Evolutionary conservation across 768 basidiomycete genomes (phyloP).

Genomic region (Dioszegia crocea): DNA sequence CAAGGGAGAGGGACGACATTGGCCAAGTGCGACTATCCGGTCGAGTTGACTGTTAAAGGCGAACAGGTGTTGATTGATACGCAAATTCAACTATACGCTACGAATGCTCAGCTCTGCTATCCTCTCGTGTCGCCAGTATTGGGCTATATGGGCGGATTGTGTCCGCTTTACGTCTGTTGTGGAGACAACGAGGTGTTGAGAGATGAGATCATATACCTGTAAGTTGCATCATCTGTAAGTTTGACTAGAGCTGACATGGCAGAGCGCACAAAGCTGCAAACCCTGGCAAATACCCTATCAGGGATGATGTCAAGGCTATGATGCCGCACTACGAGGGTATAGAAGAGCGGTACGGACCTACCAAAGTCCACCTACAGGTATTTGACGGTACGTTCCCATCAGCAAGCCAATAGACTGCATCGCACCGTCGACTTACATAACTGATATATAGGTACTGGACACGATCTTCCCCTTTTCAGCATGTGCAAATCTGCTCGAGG

Average conservation of each 20-base stretch:
- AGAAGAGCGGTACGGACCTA: constrained; percentile 53
- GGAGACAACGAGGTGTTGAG: constrained; percentile 87
- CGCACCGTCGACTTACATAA: background rate
- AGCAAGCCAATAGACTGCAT: background rate
- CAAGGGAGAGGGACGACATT: constrained; percentile 20
- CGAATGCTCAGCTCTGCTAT: constrained; percentile 61
- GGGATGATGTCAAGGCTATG: constrained; percentile 55
- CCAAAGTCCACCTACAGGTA: constrained; percentile 84
- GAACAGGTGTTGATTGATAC: constrained; percentile 51
- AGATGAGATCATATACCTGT: constrained; percentile 85
- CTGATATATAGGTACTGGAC: constrained; percentile 61
- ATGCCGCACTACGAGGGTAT: constrained; percentile 48
- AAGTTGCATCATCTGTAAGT: constrained; percentile 10
- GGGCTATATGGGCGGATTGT: constrained; percentile 81
- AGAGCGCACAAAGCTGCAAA: constrained; percentile 83
- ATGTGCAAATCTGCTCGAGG: constrained; percentile 51
- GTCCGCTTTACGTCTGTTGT: constrained; percentile 76
- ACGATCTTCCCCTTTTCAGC: constrained; percentile 69
- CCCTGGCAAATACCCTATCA: constrained; percentile 67
- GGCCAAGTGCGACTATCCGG: constrained; percentile 31
- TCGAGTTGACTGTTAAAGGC: constrained; percentile 46
- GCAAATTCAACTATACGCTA: constrained; percentile 82
- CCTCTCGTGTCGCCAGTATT: constrained; percentile 66
- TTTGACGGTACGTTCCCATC: constrained; percentile 64
- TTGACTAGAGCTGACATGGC: constrained; percentile 10